Percentiles rank a stretch among this genome's conserved stretches.
phyloP scores from a whole-genome alignment of 202 grass and related monocot species.

The Elaeis oleifera region DNA sequence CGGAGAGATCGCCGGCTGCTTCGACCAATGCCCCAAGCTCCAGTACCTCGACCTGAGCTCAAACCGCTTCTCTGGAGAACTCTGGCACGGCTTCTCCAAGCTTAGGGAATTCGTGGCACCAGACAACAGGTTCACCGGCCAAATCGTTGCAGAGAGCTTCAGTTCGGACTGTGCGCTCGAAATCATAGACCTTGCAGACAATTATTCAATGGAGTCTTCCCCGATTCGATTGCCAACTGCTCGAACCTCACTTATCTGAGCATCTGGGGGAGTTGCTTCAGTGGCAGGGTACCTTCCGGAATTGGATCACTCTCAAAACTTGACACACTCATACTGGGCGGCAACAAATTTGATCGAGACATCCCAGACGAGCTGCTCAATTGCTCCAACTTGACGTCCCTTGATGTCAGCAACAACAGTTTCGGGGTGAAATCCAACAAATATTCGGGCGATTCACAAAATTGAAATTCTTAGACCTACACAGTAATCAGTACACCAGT shows the following conservation, averaged over 20 bases:
- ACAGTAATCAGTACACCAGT: conserved; percentile 54
- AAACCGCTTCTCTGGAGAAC: conserved; percentile 58
- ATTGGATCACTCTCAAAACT: conserved; percentile 46
- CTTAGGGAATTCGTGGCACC: conserved; percentile 43
- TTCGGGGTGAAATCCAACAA: conserved; percentile 60
- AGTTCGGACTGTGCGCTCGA: conserved; percentile 33
- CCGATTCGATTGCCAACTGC: conserved; percentile 52
- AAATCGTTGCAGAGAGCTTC: conserved; percentile 30
- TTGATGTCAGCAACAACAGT: conserved; percentile 62
- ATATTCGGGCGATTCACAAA: conserved; percentile 43
- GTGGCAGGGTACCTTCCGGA: conserved; percentile 35
- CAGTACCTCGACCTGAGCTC: conserved; percentile 58
- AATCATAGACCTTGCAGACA: conserved; percentile 51
- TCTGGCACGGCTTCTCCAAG: conserved; percentile 49
- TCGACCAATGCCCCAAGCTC: conserved; percentile 49
- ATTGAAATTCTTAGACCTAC: conserved; percentile 46
- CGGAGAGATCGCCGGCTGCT: conserved; percentile 31
- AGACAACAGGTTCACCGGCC: conserved; percentile 67
- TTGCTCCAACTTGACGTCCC: conserved; percentile 45
- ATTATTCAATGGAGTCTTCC: conserved; percentile 42
- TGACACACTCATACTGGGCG: conserved; percentile 46
- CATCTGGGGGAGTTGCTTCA: conserved; percentile 56
- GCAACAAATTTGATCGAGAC: conserved; percentile 35
- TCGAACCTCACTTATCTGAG: conserved; percentile 37
- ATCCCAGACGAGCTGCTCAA: conserved; percentile 48